Base-by-base conservation (phyloP, 148 eudicot genomes). In the Fallopia convolvulus region DNA sequence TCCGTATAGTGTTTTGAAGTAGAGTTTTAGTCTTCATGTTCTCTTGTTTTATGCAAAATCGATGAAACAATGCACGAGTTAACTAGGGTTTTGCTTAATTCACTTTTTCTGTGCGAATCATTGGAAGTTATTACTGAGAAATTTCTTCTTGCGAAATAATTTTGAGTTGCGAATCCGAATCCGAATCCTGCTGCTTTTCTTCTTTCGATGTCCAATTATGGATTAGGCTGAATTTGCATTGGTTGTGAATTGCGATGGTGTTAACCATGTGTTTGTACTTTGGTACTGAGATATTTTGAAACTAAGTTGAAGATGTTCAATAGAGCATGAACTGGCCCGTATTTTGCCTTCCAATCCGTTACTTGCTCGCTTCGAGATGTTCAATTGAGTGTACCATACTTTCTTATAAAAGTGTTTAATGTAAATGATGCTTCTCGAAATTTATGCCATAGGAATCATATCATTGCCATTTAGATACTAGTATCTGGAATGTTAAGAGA, bases 1-100 rank as follows among this genome's bases (percentile, higher is more conserved):
- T 92, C 63, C 92, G 93, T 52, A 86, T 92, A 18, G 92, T 90
- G 15, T 92, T 92, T 41, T 92, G 83, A 91, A 33, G 17, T 61
- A 2, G 26, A 26, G 26, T 21, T 55, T 17, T 55, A 4, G 8
- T n/a, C 20, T n/a, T 20, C 61, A 2, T 63, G 39, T 3, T 14
- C 72, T 68, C 46, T 15, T 36, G 44, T 17, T 39, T 39, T 39
- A 7, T 68, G 71, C 33, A 14, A 65, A 65, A 12, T 15, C 39
- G 72, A 13, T 68, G 42, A 68, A 68, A 6, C 39, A 17, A 36
- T 68, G 42, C 6, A 68, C 44, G 39, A 36, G 21, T 18, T 5
- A 15, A 33, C 5, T 68, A 68, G 72, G 72, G 72, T 39, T 68
- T 68, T 68, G 20, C 15, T 36, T 68, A 15, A 6, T 36, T 39